Evolutionary conservation across 345 rosid genomes (phyloP), one percentile per base, ranked within the genome.

Genomic region (Microcos paniculata): DNA sequence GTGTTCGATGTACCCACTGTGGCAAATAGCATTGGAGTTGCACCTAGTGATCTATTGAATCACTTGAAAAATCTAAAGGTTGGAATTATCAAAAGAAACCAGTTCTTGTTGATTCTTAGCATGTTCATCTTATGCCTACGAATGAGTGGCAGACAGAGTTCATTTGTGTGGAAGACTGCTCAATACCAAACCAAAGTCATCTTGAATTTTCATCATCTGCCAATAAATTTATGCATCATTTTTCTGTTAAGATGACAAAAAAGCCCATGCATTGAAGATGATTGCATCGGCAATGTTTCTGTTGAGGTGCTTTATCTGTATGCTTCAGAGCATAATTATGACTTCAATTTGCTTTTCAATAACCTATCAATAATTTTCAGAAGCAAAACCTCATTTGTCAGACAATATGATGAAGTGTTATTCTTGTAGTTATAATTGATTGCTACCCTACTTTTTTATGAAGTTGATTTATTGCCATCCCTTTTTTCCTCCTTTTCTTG

Each of bases 51-150:
- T 48, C 77, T 95, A 69, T 85, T 85, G 71, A 87, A 87, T 80
- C 84, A 79, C 80, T 85, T 95, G 81, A 88, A 87, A 80, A 79
- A 80, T 79, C 88, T 95, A 28, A 95, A 95, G 98, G 97, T 93
- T 69, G 73, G 73, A 51, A 11, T 69, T 49, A 30, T 49, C 18
- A 49, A 30, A 68, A 69, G 72, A 69, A 48, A 19, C 43, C 21
- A 16, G 56, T 49, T 69, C 45, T 69, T 35, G 15, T 28, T 69
- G 26, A 69, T 30, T 69, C 23, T 69, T 69, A 49, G 30, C 58
- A 69, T 49, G 19, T 69, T 68, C 46, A 46, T 42, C 6, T 65
- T 33, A 46, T 42, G 12, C 42, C 33, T 13, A 65, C 10, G 51
- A 46, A 42, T 48, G 72, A 68, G 42, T 48, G 57, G 18, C 42